phyloP scores from a whole-genome alignment of 345 rosid species.

The Brassica cretica region DNA sequence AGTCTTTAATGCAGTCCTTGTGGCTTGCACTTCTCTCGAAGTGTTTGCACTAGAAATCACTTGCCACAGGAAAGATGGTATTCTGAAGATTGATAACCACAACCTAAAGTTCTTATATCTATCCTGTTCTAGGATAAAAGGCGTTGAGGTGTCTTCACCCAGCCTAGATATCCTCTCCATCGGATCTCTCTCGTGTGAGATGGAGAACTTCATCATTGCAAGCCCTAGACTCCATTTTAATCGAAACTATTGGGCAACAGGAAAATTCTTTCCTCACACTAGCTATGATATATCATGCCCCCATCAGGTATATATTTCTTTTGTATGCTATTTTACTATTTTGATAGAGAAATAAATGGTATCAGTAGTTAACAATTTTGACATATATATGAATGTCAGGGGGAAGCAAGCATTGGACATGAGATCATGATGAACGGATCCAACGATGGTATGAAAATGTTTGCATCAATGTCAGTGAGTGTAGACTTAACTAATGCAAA shows the following conservation, averaged over 20 bases:
- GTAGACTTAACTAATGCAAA: constrained; percentile 8
- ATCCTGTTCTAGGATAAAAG: background rate
- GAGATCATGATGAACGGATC: background rate
- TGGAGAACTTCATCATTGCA: background rate
- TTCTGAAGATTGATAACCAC: constrained; percentile 1
- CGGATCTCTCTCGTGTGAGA: background rate
- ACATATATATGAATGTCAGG: constrained; percentile 2
- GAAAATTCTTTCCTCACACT: background rate
- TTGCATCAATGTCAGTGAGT: constrained; percentile 2
- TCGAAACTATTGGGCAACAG: constrained; percentile 12
- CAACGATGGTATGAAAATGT: background rate
- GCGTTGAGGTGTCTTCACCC: constrained; percentile 14
- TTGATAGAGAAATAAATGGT: background rate
- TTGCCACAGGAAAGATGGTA: background rate
- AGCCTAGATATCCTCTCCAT: background rate
- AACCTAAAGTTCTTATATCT: background rate
- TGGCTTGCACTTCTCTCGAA: constrained; percentile 14
- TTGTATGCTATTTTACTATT: background rate
- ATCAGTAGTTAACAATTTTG: background rate
- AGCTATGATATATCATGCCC: background rate
- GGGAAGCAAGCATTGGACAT: background rate
- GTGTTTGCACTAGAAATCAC: background rate
- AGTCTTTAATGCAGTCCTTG: background rate
- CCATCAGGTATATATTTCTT: background rate
- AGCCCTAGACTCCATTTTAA: constrained; percentile 1